Base-by-base conservation (phyloP, 176 grass and related monocot species). In the Zoysia pacifica region DNA sequence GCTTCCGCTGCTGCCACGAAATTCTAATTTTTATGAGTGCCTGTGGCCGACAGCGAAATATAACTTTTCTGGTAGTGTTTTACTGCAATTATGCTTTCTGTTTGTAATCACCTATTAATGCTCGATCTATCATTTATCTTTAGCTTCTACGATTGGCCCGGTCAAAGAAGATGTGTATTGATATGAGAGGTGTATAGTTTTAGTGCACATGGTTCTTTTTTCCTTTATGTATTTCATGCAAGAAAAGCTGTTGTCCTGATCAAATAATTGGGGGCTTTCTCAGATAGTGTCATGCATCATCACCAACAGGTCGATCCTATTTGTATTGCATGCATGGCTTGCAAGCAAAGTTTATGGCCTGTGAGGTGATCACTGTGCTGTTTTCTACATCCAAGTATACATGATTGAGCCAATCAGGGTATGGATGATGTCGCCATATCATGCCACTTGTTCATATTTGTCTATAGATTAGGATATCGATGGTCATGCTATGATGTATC, bases 211-310 rank as follows among this genome's bases (percentile, higher is more conserved):
- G 62, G 43, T 78, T 67, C 48, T 7, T 67, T 54, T 44, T 55
- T 18, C 4, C 5, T 20, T 41, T 82, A 52, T 87, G 43, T 52
- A 49, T 54, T 9, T 77, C 55, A 70, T 0, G 40, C 7, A 5
- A 42, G 59, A 74, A 87, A 76, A 77, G 65, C 2, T 6, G 59
- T 28, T 79, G 73, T 82, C 85, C 48, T 58, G 28, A 87, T 87
- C 79, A 72, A 82, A 87, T 87, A 65, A 87, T 87, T 77, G 11
- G 2, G 18, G 67, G 15, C n/a, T 87, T 85, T 70, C 63, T 72
- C 2, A 71, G 65, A 65, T 82, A 77, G 66, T 54, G 67, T 82
- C 20, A 38, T 65, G 62, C 48, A 79, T 49, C 48, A 79, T 49
- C 58, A 14, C 16, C 41, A 77, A 18, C 56, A 65, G 20, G 73